phyloP scores from a whole-genome alignment of 2,329 filamentous ascomycete species.

The Scedosporium apiospermum region DNA sequence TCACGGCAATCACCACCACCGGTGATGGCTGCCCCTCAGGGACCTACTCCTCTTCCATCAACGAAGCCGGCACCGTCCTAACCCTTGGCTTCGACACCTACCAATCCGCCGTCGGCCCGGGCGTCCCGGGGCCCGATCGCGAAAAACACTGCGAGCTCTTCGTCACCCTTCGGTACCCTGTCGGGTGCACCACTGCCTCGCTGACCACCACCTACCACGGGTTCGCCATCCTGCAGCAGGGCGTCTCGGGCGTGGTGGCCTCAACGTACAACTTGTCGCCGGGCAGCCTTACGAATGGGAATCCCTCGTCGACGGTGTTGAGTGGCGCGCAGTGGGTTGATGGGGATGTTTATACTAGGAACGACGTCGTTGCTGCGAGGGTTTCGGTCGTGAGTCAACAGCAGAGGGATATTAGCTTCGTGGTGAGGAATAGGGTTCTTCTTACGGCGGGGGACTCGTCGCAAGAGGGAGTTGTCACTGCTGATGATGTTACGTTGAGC shows the following conservation, averaged over 20 bases:
- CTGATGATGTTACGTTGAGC: slow-evolving; percentile 4
- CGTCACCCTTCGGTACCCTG: slow-evolving; percentile 2
- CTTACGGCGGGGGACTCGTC: background rate
- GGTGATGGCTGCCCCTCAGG: slow-evolving; percentile 5
- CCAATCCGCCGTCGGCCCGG: slow-evolving; percentile 3
- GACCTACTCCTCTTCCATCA: background rate
- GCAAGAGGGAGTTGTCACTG: background rate
- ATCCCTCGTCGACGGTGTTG: background rate
- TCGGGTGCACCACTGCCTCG: slow-evolving; percentile 4
- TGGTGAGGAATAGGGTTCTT: slow-evolving; percentile 1
- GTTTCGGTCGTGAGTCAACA: background rate
- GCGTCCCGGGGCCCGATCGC: background rate
- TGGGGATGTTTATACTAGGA: background rate
- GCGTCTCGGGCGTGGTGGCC: background rate
- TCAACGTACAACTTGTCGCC: background rate
- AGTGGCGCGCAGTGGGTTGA: background rate
- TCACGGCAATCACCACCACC: slow-evolving; percentile 1
- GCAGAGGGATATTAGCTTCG: slow-evolving; percentile 3
- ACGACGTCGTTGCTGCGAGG: background rate
- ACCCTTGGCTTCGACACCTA: slow-evolving; percentile 6
- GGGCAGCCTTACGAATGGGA: background rate
- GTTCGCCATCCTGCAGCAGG: background rate
- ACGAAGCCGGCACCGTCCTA: background rate
- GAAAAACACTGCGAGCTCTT: slow-evolving; percentile 7
- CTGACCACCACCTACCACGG: slow-evolving; percentile 3